Evolutionary conservation across 2,329 filamentous ascomycete species (phyloP), one percentile per base, ranked within the genome.

Genomic region (Coniochaeta sp.): DNA sequence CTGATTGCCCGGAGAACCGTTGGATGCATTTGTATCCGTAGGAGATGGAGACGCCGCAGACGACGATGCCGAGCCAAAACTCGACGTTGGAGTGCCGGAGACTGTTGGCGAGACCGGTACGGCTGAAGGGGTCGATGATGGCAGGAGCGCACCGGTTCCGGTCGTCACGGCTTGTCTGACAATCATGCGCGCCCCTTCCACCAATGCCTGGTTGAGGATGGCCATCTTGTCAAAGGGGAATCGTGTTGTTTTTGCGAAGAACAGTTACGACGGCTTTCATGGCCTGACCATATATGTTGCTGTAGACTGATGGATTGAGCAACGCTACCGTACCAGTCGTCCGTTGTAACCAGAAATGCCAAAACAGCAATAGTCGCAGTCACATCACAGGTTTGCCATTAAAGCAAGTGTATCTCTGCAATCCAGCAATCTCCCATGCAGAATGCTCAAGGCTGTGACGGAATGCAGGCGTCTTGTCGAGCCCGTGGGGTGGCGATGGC

Each of bases 171-270:
- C 67, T 61, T 73, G 69, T 47, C 71, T 62, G 24, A 64, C 66
- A 12, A 70, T 57, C 26, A 71, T 34, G 44, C 67, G 66, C 8
- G 65, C 66, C 43, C 66, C 68, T 36, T 69, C 65, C 28, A 67
- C 59, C 44, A 71, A 31, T 52, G 60, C 66, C 8, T 65, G 63
- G 56, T 68, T 61, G 47, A 72, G 58, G 28, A 70, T 24, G 3
- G 64, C 62, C 70, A 73, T 67, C 28, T 62, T 65, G 31, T 57
- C 26, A 36, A 54, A 14, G 14, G 28, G 28, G 7, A 4, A 12
- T 36, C 38, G 54, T 57, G 54, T 57, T 38, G 19, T 1, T 2
- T 34, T 36, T 38, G 54, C 28, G 14, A 57, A 34, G 31, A 38
- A 36, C n/a, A 57, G 31, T 55, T 14, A 36, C 54, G n/a, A 36